phyloP scores from a whole-genome alignment of 2,329 filamentous ascomycete species.

The Verticillium nonalfalfae region DNA sequence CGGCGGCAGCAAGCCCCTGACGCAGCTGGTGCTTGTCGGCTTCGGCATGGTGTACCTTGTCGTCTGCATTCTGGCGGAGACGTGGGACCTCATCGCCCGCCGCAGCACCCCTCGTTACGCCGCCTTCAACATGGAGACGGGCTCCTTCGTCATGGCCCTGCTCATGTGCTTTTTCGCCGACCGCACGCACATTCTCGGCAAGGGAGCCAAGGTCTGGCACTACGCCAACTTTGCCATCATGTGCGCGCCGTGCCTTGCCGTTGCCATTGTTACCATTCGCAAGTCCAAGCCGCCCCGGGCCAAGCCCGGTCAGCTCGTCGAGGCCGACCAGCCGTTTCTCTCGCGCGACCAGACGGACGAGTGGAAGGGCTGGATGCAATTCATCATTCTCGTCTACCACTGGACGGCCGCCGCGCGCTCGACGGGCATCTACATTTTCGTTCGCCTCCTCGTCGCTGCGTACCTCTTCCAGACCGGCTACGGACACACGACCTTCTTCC shows the following conservation, averaged over 20 bases:
- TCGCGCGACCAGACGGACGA: slow-evolving; percentile 53
- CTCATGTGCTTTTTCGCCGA: slow-evolving; percentile 19
- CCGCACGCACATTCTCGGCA: slow-evolving; percentile 19
- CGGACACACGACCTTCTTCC: slow-evolving; percentile 53
- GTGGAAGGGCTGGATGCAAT: slow-evolving; percentile 62
- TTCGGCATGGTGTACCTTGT: slow-evolving; percentile 11
- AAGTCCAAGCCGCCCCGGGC: not conserved
- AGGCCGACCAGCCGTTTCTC: slow-evolving; percentile 20
- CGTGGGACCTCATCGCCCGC: slow-evolving; percentile 4
- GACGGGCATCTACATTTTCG: slow-evolving; percentile 45
- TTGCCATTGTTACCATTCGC: slow-evolving; percentile 2
- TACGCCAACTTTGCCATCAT: not conserved
- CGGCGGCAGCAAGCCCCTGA: slow-evolving; percentile 9
- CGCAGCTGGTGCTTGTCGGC: slow-evolving; percentile 13
- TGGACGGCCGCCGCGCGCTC: slow-evolving; percentile 45
- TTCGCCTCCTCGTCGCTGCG: slow-evolving; percentile 46
- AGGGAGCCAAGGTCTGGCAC: slow-evolving; percentile 6
- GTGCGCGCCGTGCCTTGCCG: not conserved
- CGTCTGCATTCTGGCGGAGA: slow-evolving; percentile 7
- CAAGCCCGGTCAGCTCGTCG: slow-evolving; percentile 11
- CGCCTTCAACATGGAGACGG: slow-evolving; percentile 16
- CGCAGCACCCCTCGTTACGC: slow-evolving; percentile 2
- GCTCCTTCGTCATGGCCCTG: slow-evolving; percentile 17
- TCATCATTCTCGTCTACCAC: slow-evolving; percentile 44
- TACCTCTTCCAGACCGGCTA: slow-evolving; percentile 59